Base-by-base conservation (phyloP, 441 rosid genomes). In the Jatropha multifida region DNA sequence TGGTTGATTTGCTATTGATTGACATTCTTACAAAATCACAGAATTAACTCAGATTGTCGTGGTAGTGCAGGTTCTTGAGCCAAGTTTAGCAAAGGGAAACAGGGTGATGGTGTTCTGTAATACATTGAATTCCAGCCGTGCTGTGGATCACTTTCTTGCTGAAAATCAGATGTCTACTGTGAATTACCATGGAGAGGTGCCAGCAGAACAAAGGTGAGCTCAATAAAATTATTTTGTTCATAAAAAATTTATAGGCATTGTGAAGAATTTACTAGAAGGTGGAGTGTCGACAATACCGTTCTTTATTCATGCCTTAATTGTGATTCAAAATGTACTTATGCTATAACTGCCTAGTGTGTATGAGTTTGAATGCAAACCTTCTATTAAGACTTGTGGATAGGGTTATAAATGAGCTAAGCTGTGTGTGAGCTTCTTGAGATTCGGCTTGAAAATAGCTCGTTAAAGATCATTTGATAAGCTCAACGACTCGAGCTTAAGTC, bases 171-270 rank as follows among this genome's bases (percentile, higher is more conserved):
- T 91, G 49, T 86, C 90, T 44, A 89, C 97, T 69, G 98, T 94
- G 74, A 94, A 94, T 81, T 94, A 94, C 84, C 98, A 94, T 23
- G 99, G 98, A 11, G 97, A 94, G 84, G 96, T 93, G 76, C 99
- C 98, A 40, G 98, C 99, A 41, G 94, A 89, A 73, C 89, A 91
- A 78, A 94, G 98, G 98, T 93, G 72, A 78, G 85, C 65, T 66
- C 5, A 74, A 48, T 38, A 40, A 46, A 38, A 32, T 7, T 37
- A 8, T 41, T 48, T 48, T 69, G 9, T 32, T 20, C 14, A 15
- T 4, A 7, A 40, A 14, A 4, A 1, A 44, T 7, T 72, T 18
- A 42, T 72, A 42, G 74, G 55, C 56, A 27, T 54, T 13, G 41
- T 18, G 3, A 18, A 40, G 18, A 66, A n/a, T 17, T 66, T 26